phyloP scores from a whole-genome alignment of 176 grass and related monocot genomes.

The Avena sativa region DNA sequence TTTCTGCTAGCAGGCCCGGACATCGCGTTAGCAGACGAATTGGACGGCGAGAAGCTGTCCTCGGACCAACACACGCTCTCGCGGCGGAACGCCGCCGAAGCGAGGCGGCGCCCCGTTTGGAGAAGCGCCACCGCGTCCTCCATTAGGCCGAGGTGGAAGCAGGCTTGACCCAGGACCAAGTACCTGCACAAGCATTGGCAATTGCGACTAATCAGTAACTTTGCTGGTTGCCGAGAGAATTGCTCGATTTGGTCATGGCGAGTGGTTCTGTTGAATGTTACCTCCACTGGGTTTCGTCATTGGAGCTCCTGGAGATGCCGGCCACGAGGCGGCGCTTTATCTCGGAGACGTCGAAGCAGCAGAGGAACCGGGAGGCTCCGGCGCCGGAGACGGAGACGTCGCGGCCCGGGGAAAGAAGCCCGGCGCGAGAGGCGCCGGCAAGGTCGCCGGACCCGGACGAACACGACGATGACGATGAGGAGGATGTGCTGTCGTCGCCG shows the following conservation, averaged over 20 bases:
- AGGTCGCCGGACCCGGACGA: conserved; percentile 56
- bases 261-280: neutral
- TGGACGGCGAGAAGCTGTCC: conserved; percentile 68
- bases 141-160: conserved; percentile 89
- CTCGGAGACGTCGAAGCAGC: conserved; percentile 73
- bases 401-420: conserved; percentile 60
- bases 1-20: neutral
- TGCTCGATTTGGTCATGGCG: neutral
- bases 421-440: conserved; percentile 35
- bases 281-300: conserved; percentile 73
- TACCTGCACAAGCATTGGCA: conserved; percentile 50
- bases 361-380: conserved; percentile 44
- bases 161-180: conserved; percentile 80
- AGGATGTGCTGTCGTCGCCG: conserved; percentile 22
- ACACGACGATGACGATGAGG: neutral
- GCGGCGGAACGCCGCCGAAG: conserved; percentile 77
- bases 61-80: conserved; percentile 84
- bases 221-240: neutral
- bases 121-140: conserved; percentile 85
- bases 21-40: neutral
- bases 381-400: conserved; percentile 48
- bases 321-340: conserved; percentile 78
- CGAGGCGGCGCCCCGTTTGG: conserved; percentile 80
- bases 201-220: neutral
- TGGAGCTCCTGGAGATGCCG: conserved; percentile 49